These are phyloP conservation scores for Chlorella sp. DNA, from an alignment of 139 green algal species.

Conservation along the genomic window DNA sequence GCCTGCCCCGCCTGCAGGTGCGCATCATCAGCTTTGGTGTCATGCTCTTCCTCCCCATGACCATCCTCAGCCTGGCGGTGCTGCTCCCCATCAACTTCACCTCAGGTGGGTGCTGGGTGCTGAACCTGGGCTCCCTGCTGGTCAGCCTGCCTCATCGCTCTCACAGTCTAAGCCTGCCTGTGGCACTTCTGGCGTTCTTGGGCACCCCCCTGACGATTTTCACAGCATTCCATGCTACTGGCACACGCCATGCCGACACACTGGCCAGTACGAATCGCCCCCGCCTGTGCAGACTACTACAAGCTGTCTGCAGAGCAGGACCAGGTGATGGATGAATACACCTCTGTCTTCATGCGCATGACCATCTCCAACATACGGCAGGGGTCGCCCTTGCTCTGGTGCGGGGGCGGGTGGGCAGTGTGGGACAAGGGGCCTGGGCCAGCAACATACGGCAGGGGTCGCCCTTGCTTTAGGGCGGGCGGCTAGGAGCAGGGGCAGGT, in stretches of 20 bases:
- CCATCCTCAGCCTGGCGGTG: conserved; percentile 38
- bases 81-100: conserved; percentile 48
- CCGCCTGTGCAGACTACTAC: background rate
- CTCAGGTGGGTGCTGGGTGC: conserved; percentile 26
- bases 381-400: conserved; percentile 34
- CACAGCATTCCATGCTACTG: too few relatives aligned
- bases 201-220: too few relatives aligned
- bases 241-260: too few relatives aligned
- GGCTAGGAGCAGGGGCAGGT: too few relatives aligned
- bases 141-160: too few relatives aligned
- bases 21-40: conserved; percentile 52
- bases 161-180: too few relatives aligned
- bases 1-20: background rate
- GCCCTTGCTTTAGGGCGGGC: conserved; percentile 14
- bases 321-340: conserved; percentile 31
- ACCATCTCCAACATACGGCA: conserved; percentile 52
- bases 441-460: conserved; percentile 43
- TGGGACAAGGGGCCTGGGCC: background rate
- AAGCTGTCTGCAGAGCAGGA: conserved; percentile 28
- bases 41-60: conserved; percentile 57
- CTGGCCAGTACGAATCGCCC: background rate
- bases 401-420: background rate
- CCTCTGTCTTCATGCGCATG: conserved; percentile 44
- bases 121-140: background rate
- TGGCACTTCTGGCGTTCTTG: too few relatives aligned